Evolutionary conservation across 495 filamentous ascomycete genomes (phyloP), one percentile per base, ranked within the genome.

Genomic region (Staphylotrichum longicolle): DNA sequence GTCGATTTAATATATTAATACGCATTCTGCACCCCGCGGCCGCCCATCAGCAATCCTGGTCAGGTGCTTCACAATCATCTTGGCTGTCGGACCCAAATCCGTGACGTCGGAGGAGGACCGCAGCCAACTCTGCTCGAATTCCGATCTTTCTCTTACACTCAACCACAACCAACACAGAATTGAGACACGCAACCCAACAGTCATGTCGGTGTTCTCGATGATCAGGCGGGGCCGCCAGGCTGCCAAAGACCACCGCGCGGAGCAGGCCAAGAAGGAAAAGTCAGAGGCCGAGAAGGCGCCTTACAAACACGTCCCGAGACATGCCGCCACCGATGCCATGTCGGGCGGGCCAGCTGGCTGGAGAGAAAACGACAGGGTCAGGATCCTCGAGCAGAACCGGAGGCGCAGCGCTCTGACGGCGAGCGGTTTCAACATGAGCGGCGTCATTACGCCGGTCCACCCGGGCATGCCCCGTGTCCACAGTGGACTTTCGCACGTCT

Each of bases 241-340:
- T 46, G 81, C 79, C 33, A 82, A 82, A 65, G 77, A 84, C 46
- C 74, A 79, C 50, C 73, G 60, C 32, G 75, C 75, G 6, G 77
- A 83, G 69, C 68, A 71, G 54, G 77, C 64, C 54, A 72, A 76
- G 66, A 75, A 71, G 69, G 67, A 70, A 14, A 77, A 78, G 65
- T 62, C 73, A 30, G 72, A 77, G 65, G 39, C 67, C 12, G 58
- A 61, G 44, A 79, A 79, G 64, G 27, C 70, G 33, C 77, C 78
- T 15, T 86, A 86, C 66, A 76, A 70, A 60, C 83, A 86, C 62
- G 66, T 84, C n/a, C 80, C 81, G 30, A 82, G 73, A 37, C 83
- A 86, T 70, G 83, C 83, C 45, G 80, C 80, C 53, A 66, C 74
- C 44, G 83, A 88, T 65, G 80, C 85, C 52, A 57, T 85, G 45